These are phyloP conservation scores for Kwoniella shivajii DNA, from an alignment of 1,284 basidiomycete genomes.

Conservation along the genomic window DNA sequence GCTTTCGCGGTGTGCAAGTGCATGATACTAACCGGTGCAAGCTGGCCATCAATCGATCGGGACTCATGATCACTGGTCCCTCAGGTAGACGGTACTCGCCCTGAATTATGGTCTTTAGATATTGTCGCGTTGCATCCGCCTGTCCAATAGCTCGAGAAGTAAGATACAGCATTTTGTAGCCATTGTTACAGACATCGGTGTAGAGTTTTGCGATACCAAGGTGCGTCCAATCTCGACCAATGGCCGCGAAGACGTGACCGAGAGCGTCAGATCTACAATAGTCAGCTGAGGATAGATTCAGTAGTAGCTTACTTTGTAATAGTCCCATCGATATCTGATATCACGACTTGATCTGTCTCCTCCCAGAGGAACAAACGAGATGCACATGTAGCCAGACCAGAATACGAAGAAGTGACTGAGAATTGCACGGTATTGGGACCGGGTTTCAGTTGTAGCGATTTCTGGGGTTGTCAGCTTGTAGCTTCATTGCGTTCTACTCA, in stretches of 20 bases:
- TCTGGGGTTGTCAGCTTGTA: slow-evolving; percentile 57
- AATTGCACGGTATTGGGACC: slow-evolving; percentile 94
- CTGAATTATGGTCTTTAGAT: slow-evolving; percentile 92
- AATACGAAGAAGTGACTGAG: slow-evolving; percentile 78
- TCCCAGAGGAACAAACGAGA: slow-evolving; percentile 98
- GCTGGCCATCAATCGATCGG: slow-evolving; percentile 91
- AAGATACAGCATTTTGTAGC: slow-evolving; percentile 98
- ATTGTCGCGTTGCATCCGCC: slow-evolving; percentile 94
- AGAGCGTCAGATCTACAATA: slow-evolving; percentile 83
- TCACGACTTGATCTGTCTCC: slow-evolving; percentile 80
- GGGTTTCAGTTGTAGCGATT: slow-evolving; percentile 79
- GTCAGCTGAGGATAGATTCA: neutral
- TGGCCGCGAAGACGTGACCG: slow-evolving; percentile 97
- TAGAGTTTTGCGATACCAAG: slow-evolving; percentile 97
- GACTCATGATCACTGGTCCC: slow-evolving; percentile 99
- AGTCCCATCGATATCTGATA: slow-evolving; percentile 98
- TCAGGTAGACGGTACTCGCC: slow-evolving; percentile 94
- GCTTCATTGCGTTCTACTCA: slow-evolving; percentile 47
- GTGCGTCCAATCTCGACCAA: slow-evolving; percentile 99
- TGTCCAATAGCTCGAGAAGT: slow-evolving; percentile 98
- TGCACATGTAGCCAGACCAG: slow-evolving; percentile 81
- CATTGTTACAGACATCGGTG: slow-evolving; percentile 93
- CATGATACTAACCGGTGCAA: slow-evolving; percentile 73
- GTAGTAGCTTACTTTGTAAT: slow-evolving; percentile 80
- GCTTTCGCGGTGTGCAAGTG: neutral